These are phyloP conservation scores for Cicer chorassanicum DNA, from an alignment of 306 rosid species.

Conservation along the genomic window DNA sequence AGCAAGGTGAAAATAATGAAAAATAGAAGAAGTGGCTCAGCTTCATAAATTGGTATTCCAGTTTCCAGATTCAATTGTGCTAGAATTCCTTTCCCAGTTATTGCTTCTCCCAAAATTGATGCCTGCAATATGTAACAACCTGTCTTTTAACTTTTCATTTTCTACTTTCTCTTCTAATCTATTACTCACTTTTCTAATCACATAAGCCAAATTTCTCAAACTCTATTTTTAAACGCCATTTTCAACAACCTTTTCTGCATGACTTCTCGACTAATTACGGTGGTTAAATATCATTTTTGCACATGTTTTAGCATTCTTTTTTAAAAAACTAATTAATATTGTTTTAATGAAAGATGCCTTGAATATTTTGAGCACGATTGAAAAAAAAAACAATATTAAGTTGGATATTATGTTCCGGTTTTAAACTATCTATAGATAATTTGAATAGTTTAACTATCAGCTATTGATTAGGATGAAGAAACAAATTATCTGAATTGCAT, in stretches of 20 bases:
- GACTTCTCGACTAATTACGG: no score
- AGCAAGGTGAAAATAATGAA: slow-evolving; percentile 92
- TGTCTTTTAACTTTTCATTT: background rate
- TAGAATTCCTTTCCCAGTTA: slow-evolving; percentile 96
- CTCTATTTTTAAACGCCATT: background rate
- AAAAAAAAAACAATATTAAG: no score
- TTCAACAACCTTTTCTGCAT: no score
- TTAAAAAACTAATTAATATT: no score
- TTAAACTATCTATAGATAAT: no score
- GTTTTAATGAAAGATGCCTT: no score
- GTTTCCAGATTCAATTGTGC: slow-evolving; percentile 89
- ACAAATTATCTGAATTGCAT: background rate
- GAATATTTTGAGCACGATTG: no score
- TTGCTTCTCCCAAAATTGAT: slow-evolving; percentile 82
- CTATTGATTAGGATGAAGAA: background rate
- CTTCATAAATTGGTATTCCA: slow-evolving; percentile 92
- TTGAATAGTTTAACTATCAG: no score
- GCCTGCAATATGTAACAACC: slow-evolving; percentile 59
- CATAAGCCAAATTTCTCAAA: background rate
- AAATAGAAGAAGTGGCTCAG: slow-evolving; percentile 94
- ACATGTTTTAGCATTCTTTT: no score
- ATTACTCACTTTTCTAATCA: slow-evolving; percentile 2
- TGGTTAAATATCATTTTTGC: no score
- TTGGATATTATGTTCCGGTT: no score
- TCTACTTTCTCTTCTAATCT: background rate